These are phyloP conservation scores for Paraphoma sp. DNA, from an alignment of 2,329 filamentous ascomycete species.

Conservation along the genomic window DNA sequence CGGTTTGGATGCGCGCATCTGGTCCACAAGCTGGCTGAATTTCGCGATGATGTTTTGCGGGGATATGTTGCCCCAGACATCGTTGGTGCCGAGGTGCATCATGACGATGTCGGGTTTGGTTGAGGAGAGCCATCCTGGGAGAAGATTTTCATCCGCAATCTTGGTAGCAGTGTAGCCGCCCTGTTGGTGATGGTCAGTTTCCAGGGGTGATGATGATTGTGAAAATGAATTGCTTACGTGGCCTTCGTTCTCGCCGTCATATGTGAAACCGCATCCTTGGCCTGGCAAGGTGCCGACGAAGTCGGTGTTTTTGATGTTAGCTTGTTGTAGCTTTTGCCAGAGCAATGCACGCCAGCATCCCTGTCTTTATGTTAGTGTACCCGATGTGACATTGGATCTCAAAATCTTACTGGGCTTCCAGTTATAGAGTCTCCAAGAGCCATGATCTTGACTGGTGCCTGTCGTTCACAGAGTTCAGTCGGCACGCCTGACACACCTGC, in stretches of 20 bases:
- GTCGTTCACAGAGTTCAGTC: constrained; percentile 8
- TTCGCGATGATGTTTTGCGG: constrained; percentile 39
- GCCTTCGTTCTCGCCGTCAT: constrained; percentile 53
- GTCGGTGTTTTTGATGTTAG: constrained; percentile 28
- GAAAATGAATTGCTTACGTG: constrained; percentile 29
- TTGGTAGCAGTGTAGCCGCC: constrained; percentile 36
- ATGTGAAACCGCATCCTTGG: constrained; percentile 49
- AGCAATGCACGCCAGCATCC: constrained; percentile 39
- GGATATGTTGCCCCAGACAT: constrained; percentile 44
- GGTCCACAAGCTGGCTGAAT: constrained; percentile 45
- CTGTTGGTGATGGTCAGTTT: constrained; percentile 12
- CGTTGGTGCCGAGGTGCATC: constrained; percentile 53
- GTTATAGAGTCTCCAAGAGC: constrained; percentile 34
- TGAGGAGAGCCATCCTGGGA: constrained; percentile 45
- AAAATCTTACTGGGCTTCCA: constrained; percentile 16
- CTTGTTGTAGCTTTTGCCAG: constrained; percentile 28
- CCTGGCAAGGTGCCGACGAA: constrained; percentile 38
- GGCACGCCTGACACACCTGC: constrained; percentile 4
- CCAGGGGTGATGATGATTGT: neutral
- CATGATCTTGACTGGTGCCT: constrained; percentile 29
- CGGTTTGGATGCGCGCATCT: constrained; percentile 50
- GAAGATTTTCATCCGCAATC: constrained; percentile 46
- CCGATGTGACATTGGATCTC: neutral
- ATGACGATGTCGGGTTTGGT: constrained; percentile 50
- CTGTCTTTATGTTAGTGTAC: constrained; percentile 18